These are phyloP conservation scores for Xylaria cubensis DNA, from an alignment of 495 filamentous ascomycete genomes.

Conservation along the genomic window DNA sequence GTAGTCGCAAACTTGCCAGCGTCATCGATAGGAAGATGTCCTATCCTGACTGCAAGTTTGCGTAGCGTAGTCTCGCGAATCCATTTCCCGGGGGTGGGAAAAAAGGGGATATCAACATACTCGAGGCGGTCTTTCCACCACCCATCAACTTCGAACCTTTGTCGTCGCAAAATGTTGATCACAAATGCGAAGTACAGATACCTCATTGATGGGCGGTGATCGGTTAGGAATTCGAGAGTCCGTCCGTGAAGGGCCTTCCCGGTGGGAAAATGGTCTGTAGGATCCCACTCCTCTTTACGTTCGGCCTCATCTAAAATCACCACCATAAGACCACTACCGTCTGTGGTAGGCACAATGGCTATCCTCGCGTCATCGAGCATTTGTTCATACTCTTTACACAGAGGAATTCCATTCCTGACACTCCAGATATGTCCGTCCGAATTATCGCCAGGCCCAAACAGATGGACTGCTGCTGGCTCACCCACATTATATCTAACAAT, in stretches of 20 bases:
- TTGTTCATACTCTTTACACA: constrained; percentile 19
- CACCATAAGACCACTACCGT: constrained; percentile 22
- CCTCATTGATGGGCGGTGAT: constrained; percentile 20
- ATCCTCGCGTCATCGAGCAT: constrained; percentile 27
- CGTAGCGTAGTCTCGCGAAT: constrained; percentile 22
- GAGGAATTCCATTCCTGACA: constrained; percentile 21
- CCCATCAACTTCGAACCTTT: constrained; percentile 23
- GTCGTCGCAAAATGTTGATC: constrained; percentile 22
- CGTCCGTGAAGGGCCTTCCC: constrained; percentile 23
- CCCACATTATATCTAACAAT: constrained; percentile 26
- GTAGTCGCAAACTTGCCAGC: constrained; percentile 24
- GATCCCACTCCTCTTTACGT: constrained; percentile 13
- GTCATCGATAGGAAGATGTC: constrained; percentile 22
- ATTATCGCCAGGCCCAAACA: constrained; percentile 20
- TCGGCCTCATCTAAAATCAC: constrained; percentile 21
- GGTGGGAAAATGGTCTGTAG: constrained; percentile 14
- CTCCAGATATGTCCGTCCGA: constrained; percentile 24
- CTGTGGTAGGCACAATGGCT: constrained; percentile 18
- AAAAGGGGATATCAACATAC: constrained; percentile 21
- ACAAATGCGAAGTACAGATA: constrained; percentile 25
- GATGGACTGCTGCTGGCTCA: constrained; percentile 22
- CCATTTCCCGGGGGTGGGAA: constrained; percentile 23
- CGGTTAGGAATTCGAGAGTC: constrained; percentile 21
- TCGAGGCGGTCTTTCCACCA: constrained; percentile 24
- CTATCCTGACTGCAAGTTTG: constrained; percentile 21